phyloP scores from a whole-genome alignment of 345 rosid species.

The Populus nigra region DNA sequence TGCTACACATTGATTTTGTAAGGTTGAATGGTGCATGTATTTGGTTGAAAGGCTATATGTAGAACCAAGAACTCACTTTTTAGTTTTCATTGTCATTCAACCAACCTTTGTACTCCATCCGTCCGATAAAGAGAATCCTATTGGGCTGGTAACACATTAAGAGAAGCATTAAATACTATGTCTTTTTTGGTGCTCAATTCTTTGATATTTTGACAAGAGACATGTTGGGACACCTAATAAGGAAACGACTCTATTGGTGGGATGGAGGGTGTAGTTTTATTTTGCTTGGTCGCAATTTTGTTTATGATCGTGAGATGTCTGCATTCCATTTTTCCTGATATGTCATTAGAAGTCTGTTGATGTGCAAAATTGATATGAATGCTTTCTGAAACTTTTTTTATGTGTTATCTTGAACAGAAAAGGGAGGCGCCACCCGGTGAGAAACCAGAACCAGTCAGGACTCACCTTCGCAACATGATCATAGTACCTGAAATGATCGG shows the following conservation, averaged over 20 bases:
- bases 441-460: conserved; percentile 93
- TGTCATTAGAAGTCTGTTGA: neutral
- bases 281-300: neutral
- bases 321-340: too few species aligned
- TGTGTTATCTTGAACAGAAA: conserved; percentile 47
- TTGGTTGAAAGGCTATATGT: neutral
- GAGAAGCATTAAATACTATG: too few species aligned
- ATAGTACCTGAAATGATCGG: conserved; percentile 98
- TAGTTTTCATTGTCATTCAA: neutral
- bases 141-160: too few species aligned
- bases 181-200: too few species aligned
- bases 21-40: neutral
- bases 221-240: too few species aligned
- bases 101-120: too few species aligned
- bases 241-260: too few species aligned
- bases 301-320: too few species aligned
- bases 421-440: conserved; percentile 96
- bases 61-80: neutral
- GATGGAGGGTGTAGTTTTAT: too few species aligned
- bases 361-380: neutral
- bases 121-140: too few species aligned
- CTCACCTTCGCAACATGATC: conserved; percentile 94
- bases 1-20: neutral
- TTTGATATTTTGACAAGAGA: too few species aligned
- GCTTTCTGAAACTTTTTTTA: neutral